Base-by-base conservation (phyloP, 2,329 filamentous ascomycete species). In the Aspergillus floridensis region DNA sequence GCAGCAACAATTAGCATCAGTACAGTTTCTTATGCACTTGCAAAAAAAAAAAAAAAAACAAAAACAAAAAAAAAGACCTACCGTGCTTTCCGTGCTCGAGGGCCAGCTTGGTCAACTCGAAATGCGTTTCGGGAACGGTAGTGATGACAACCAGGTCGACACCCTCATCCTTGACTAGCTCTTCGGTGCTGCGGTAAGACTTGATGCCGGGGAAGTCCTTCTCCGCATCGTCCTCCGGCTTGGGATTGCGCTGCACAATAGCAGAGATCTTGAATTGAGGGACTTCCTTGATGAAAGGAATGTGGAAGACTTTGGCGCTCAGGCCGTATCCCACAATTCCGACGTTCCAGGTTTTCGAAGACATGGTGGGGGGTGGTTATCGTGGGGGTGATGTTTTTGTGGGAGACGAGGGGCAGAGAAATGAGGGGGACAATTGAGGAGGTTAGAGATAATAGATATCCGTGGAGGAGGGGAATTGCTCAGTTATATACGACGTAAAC, bases 291-390 rank as follows among this genome's bases (percentile, higher is more conserved):
- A 95, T 83, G 76, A 92, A 90, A 63, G 90, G 91, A 70, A 93
- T 92, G 76, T 95, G 90, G 77, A 93, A 95, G 77, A 89, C 82
- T 72, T 92, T 93, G 75, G 91, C 90, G 58, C 82, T 84, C 69
- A 86, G 73, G 66, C 84, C 84, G 71, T 86, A 87, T 68, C 85
- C 84, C 59, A 87, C 80, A 44, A 87, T 74, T 50, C 82, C 84
- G 57, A 86, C 80, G 61, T 86, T 86, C 71, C 79, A 83, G 21
- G 72, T 74, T 68, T 79, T 80, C 58, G 74, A 65, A 38, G 76
- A 64, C 77, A 80, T 80, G 22, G 49, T 59, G 53, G 41, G 49
- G 24, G 31, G 41, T n/a, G 26, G 11, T 58, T 76, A 41, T 77
- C 69, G 19, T 44, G 38, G 41, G 57, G 38, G 7, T 16, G 29